phyloP scores from a whole-genome alignment of 352 stramenopile genomes.

The Pythium brassicae region DNA sequence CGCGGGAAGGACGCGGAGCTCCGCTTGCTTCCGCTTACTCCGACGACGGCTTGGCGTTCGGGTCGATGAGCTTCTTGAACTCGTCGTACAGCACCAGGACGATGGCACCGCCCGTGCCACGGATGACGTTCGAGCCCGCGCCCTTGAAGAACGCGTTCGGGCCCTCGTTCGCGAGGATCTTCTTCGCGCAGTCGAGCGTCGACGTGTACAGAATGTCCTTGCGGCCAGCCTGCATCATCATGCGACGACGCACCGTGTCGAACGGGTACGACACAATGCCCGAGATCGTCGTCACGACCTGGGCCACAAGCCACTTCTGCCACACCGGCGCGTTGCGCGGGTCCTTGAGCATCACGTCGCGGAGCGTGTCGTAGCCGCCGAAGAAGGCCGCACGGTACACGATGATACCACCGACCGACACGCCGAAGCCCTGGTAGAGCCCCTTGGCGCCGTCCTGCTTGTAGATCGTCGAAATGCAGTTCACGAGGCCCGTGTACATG shows the following conservation, averaged over 20 bases:
- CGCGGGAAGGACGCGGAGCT: background rate
- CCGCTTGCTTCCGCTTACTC: slow-evolving; percentile 24
- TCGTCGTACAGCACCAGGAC: slow-evolving; percentile 99
- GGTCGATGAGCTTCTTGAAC: slow-evolving; percentile 92
- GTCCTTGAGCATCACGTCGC: slow-evolving; percentile 83
- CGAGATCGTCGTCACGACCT: slow-evolving; percentile 88
- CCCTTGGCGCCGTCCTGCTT: slow-evolving; percentile 86
- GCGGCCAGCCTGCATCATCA: slow-evolving; percentile 98
- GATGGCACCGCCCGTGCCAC: slow-evolving; percentile 97
- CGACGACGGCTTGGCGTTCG: slow-evolving; percentile 51
- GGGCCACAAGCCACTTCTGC: slow-evolving; percentile 90
- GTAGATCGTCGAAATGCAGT: slow-evolving; percentile 97
- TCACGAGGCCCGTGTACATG: slow-evolving; percentile 96
- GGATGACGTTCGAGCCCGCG: slow-evolving; percentile 97
- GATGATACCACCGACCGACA: slow-evolving; percentile 98
- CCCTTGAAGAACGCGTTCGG: slow-evolving; percentile 97
- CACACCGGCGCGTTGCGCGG: slow-evolving; percentile 83
- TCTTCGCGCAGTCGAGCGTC: slow-evolving; percentile 95
- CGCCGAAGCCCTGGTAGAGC: slow-evolving; percentile 99
- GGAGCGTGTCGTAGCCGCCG: slow-evolving; percentile 97
- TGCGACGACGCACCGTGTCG: slow-evolving; percentile 92
- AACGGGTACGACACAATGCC: slow-evolving; percentile 97
- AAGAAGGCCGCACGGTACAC: slow-evolving; percentile 99
- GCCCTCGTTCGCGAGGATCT: slow-evolving; percentile 97
- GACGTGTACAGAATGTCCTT: slow-evolving; percentile 97